Base-by-base conservation (phyloP, 2,329 filamentous ascomycete species). In the Talaromyces piceae region DNA sequence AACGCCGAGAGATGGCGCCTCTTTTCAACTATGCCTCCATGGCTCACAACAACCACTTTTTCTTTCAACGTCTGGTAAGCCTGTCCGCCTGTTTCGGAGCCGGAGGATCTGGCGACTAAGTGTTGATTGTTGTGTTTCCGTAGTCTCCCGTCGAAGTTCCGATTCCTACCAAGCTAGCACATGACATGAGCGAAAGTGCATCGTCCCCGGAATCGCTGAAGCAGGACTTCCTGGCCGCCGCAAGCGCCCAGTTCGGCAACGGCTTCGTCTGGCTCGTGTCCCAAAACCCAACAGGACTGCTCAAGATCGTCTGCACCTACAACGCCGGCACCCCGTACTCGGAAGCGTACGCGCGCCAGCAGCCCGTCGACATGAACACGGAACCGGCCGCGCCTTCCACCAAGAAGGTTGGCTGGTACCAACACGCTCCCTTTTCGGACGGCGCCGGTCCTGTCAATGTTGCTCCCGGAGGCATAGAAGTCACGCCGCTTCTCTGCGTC, bases 11-110 rank as follows among this genome's bases (percentile, higher is more conserved):
- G 59, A 77, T 80, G 56, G 93, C 93, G 39, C 78, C 84, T 60
- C 76, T 86, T 67, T 98, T 98, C 83, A 98, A 97, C 80, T 82
- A 94, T 69, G 93, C 93, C 69, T 95, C 88, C 61, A 95, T 95
- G 87, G 88, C 89, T 51, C 86, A 88, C 78, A 97, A 97, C 81
- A 96, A 83, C 70, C 79, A 83, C 67, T 74, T 75, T 57, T 76
- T 74, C 65, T 76, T 75, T 65, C 72, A 72, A 56, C 68, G 67
- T 58, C 60, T 77, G 59, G 69, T 72, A 22, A 64, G 70, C 28
- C 20, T 12, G n/a, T 20, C 25, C n/a, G n/a, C n/a, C n/a, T n/a
- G n/a, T n/a, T n/a, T n/a, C n/a, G n/a, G n/a, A n/a, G n/a, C n/a
- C n/a, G n/a, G n/a, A n/a, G n/a, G n/a, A n/a, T n/a, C n/a, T n/a